Evolutionary conservation across 2,329 filamentous ascomycete species (phyloP), one percentile per base, ranked within the genome.

Genomic region (Stagonosporopsis chrysanthemi): DNA sequence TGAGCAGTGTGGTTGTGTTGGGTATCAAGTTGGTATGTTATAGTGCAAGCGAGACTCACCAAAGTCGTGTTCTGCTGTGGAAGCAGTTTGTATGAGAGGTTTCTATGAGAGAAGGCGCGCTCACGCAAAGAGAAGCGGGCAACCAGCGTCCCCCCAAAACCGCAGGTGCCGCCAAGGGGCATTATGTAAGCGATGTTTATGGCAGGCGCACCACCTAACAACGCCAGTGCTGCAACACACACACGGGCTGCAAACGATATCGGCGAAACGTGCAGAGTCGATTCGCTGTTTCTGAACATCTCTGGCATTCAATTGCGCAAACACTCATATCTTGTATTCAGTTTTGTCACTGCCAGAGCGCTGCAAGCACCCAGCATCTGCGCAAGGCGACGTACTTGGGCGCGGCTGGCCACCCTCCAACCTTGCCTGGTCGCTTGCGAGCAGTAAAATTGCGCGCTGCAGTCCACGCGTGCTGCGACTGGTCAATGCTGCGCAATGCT

Each of bases 31-130:
- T 44, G 54, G 28, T 49, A 38, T 57, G 49, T 42, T 52, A 57
- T 57, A 57, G 48, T 57, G 58, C 62, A 70, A 67, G 64, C 70
- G 72, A 71, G 62, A 75, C 73, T 69, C 61, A 74, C 73, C 68
- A 68, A 66, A 67, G 50, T 62, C 58, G 58, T 56, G 62, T 67
- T 65, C 64, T 65, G 66, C 65, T 53, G 61, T 65, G 61, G 58
- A 50, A 47, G 61, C 56, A 63, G 56, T 55, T 59, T 58, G 63
- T 68, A 68, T 63, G 62, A 19, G 19, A 19, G 19, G 19, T 19
- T 19, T 19, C 19, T 19, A 19, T 19, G 19, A 19, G 58, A 62
- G 56, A n/a, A 57, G 51, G 50, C 42, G 48, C 26, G 64, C 62
- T 50, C 36, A 51, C 48, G 52, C 48, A 56, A 48, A 59, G 45